A percentile compares a stretch with the other conserved stretches of the same genome.
Evolutionary conservation across 768 basidiomycete species (phyloP).

Genomic region (Mycena galopus): DNA sequence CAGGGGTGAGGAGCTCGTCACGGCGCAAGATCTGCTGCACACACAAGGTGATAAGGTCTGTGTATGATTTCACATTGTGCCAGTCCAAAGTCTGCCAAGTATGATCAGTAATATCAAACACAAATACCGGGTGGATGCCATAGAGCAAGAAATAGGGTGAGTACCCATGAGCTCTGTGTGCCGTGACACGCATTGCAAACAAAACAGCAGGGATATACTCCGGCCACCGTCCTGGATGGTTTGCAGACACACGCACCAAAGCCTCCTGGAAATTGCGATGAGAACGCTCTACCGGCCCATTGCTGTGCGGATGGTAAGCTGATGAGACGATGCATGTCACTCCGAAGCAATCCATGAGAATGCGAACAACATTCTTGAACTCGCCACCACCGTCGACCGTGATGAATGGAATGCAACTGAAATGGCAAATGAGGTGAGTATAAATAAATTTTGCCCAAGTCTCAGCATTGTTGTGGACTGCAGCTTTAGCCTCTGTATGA

Average conservation of each 20-base stretch:
- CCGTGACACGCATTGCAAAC: neutral
- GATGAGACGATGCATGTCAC: neutral
- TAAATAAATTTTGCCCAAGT: neutral
- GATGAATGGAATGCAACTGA: neutral
- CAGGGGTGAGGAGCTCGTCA: neutral
- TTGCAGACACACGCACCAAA: neutral
- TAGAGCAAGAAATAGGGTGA: neutral
- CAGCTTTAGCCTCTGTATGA: neutral
- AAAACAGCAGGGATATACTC: neutral
- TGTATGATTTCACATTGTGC: neutral
- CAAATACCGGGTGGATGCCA: neutral
- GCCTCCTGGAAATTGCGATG: neutral
- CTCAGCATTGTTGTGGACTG: neutral
- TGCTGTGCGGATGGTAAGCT: neutral
- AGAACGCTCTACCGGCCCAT: neutral
- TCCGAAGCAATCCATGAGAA: neutral
- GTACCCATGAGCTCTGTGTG: neutral
- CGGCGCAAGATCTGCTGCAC: neutral
- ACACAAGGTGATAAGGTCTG: neutral
- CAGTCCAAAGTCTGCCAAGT: neutral
- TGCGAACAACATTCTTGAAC: neutral
- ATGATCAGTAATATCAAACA: neutral
- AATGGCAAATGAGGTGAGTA: neutral
- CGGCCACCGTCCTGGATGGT: neutral
- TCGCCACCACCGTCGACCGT: neutral